Percentiles rank a stretch among this genome's conserved stretches.
phyloP scores from a whole-genome alignment of 139 green algal genomes.

The Chlorella sp. region DNA sequence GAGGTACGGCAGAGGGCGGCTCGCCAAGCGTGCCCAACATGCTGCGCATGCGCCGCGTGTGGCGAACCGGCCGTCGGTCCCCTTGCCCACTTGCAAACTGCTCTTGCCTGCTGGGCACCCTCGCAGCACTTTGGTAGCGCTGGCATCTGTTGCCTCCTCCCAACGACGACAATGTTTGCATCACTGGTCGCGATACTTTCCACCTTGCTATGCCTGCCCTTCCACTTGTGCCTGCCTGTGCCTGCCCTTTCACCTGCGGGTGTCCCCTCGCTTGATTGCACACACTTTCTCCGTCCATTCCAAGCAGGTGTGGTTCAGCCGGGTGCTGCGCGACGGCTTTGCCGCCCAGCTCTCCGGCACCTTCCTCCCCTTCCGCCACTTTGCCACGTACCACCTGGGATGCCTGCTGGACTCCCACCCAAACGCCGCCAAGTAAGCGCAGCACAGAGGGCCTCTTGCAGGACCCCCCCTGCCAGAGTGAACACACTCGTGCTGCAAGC shows the following conservation, averaged over 20 bases:
- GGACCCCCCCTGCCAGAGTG: too few relatives aligned
- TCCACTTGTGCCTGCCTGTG: neutral
- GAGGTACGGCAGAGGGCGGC: neutral
- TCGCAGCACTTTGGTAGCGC: neutral
- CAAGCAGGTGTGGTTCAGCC: constrained; percentile 2
- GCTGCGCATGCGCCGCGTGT: neutral
- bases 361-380: constrained; percentile 11
- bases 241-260: neutral
- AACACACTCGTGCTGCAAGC: neutral
- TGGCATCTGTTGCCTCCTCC: neutral
- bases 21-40: neutral
- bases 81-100: neutral
- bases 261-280: neutral
- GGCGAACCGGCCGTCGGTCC: too few relatives aligned
- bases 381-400: neutral
- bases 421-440: neutral
- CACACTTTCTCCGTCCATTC: too few relatives aligned
- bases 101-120: neutral
- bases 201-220: neutral
- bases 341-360: constrained; percentile 12
- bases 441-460: too few relatives aligned
- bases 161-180: neutral
- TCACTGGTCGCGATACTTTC: neutral
- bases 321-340: constrained; percentile 19
- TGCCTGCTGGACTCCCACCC: constrained; percentile 4